Percentiles rank a stretch among this genome's conserved stretches.
Conservation (phyloP, 176 grass and related monocot species). For the Pharus latifolius region DNA sequence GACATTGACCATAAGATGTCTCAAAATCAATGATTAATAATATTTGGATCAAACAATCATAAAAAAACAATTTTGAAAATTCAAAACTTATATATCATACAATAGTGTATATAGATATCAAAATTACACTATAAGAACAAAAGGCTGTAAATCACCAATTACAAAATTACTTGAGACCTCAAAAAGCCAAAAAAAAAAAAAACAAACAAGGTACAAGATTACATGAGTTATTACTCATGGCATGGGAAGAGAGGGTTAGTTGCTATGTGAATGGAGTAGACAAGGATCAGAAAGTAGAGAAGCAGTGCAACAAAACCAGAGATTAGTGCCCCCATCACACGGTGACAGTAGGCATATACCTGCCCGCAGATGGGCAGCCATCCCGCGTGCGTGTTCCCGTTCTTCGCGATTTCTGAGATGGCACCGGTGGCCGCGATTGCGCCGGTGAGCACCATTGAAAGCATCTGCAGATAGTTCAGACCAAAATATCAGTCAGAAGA, state of each 20-base stretch:
- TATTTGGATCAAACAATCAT: no score
- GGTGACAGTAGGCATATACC: conserved; percentile 62
- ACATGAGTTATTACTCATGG: conserved; percentile 12
- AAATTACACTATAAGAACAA: no score
- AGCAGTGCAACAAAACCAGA: conserved; percentile 41
- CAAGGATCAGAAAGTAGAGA: conserved; percentile 36
- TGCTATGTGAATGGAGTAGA: conserved; percentile 53
- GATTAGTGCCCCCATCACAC: conserved; percentile 60
- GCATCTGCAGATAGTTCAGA: conserved; percentile 14
- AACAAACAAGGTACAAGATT: no score
- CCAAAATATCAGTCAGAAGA: not conserved
- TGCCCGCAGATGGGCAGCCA: conserved; percentile 80
- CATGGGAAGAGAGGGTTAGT: conserved; percentile 37
- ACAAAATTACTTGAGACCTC: no score
- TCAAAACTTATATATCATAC: no score
- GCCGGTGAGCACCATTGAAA: conserved; percentile 58
- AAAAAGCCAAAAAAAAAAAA: no score
- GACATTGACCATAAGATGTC: no score
- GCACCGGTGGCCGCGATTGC: conserved; percentile 70
- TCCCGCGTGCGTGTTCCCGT: conserved; percentile 70
- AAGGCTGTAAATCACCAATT: no score
- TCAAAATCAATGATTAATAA: no score
- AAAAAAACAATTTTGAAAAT: no score
- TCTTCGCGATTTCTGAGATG: conserved; percentile 54
- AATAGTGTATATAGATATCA: no score